Percentiles rank a stretch among this genome's conserved stretches.
Conservation (phyloP, 2,329 filamentous ascomycete species). For the Ceratocystis ficicola region DNA sequence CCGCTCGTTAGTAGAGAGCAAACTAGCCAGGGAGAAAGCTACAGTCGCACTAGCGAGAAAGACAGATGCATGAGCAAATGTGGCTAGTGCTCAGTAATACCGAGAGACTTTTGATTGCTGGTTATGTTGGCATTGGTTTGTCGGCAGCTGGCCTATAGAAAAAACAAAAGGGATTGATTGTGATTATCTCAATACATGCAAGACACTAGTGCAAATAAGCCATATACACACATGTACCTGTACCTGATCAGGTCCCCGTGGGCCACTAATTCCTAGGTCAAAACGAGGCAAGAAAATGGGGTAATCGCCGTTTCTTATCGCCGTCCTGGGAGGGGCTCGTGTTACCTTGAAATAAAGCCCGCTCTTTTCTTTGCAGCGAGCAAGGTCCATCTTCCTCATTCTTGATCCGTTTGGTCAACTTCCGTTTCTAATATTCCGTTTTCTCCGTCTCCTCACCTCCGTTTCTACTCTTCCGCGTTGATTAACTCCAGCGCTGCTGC, state of each 20-base stretch:
- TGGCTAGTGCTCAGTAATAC: too few relatives aligned
- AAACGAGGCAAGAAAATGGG: background rate
- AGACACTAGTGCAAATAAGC: background rate
- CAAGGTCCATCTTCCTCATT: too few relatives aligned
- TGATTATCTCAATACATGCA: background rate
- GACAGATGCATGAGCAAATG: too few relatives aligned
- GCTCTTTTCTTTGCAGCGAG: background rate
- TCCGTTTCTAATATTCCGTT: background rate
- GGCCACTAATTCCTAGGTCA: background rate
- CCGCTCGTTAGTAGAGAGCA: constrained; percentile 44
- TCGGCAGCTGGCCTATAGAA: too few relatives aligned
- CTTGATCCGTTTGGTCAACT: background rate
- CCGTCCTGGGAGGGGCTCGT: background rate
- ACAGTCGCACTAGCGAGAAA: background rate
- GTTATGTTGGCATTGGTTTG: too few relatives aligned
- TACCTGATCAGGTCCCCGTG: background rate
- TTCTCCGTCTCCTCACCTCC: background rate
- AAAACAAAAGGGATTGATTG: background rate
- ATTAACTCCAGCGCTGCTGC: background rate
- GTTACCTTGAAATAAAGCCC: background rate
- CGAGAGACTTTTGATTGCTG: too few relatives aligned
- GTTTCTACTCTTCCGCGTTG: constrained; percentile 1
- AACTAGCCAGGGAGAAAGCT: constrained; percentile 26
- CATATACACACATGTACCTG: background rate
- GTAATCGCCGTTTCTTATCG: constrained; percentile 5